These are phyloP conservation scores for Epichloe baconii DNA, from an alignment of 2,329 filamentous ascomycete species.

Conservation along the genomic window DNA sequence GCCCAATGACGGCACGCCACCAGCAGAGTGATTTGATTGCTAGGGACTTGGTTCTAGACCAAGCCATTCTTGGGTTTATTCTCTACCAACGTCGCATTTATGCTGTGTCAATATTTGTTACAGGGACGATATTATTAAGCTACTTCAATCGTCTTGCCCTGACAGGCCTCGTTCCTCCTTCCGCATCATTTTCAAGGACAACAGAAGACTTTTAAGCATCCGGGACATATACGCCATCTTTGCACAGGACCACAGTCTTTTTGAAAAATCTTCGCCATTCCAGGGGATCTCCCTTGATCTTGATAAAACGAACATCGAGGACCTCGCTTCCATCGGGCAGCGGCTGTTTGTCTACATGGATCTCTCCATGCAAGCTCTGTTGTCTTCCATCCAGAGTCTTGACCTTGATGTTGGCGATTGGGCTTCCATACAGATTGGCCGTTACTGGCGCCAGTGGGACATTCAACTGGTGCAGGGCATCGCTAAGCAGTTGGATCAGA, in stretches of 20 bases:
- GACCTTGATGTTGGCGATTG: constrained; percentile 54
- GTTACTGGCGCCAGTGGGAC: constrained; percentile 51
- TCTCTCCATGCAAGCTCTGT: constrained; percentile 62
- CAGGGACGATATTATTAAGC: background rate
- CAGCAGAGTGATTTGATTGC: constrained; percentile 13
- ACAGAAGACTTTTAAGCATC: constrained; percentile 20
- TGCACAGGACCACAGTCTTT: constrained; percentile 76
- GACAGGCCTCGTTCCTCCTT: background rate
- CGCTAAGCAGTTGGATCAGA: constrained; percentile 66
- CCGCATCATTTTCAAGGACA: background rate
- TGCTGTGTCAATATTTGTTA: background rate
- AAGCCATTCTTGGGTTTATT: background rate
- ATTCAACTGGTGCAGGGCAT: constrained; percentile 74
- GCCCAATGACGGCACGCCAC: constrained; percentile 16
- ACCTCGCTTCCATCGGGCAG: constrained; percentile 47
- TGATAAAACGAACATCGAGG: constrained; percentile 81
- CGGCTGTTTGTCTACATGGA: constrained; percentile 54
- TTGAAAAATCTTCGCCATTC: constrained; percentile 98
- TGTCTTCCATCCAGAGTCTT: constrained; percentile 59
- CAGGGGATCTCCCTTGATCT: constrained; percentile 87
- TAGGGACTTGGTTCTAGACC: no score
- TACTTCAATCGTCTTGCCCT: background rate
- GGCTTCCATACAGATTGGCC: constrained; percentile 38
- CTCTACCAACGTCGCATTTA: background rate
- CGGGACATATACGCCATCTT: constrained; percentile 60